Conservation (phyloP, 129 eudicot species). For the Chrysanthemum makinoi region DNA sequence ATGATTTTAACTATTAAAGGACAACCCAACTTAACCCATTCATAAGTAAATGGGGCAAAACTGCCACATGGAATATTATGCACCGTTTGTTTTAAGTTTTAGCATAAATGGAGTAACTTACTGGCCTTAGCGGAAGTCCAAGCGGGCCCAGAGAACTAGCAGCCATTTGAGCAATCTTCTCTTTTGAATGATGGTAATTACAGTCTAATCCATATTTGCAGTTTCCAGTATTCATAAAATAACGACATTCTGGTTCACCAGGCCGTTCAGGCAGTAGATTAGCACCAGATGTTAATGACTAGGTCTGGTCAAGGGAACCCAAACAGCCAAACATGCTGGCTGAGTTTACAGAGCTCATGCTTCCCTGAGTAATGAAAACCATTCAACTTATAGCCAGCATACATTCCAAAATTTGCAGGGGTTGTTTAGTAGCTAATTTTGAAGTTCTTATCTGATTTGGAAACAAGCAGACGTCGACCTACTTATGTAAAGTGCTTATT, state of each 20-base stretch:
- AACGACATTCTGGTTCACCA: constrained; percentile 84
- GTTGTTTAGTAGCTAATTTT: too few relatives aligned
- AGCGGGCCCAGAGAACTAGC: constrained; percentile 63
- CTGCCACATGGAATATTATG: not conserved
- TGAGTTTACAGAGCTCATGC: constrained; percentile 47
- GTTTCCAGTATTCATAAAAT: constrained; percentile 74
- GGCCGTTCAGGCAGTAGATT: constrained; percentile 88
- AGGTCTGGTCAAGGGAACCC: constrained; percentile 35
- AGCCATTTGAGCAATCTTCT: constrained; percentile 52
- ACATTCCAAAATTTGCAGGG: too few relatives aligned
- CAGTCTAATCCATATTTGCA: constrained; percentile 89
- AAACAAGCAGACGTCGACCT: too few relatives aligned
- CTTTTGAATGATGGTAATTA: constrained; percentile 87
- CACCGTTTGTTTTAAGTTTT: not conserved
- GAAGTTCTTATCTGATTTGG: too few relatives aligned
- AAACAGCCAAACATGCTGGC: constrained; percentile 37
- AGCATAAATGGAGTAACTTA: constrained; percentile 36
- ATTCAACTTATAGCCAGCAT: not conserved
- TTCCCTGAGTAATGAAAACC: constrained; percentile 38
- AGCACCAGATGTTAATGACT: constrained; percentile 35
- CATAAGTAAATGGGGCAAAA: not conserved
- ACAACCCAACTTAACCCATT: not conserved
- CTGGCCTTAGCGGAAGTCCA: constrained; percentile 88
- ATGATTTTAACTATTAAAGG: not conserved
- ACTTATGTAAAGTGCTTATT: too few relatives aligned